phyloP scores from a whole-genome alignment of 441 rosid genomes.

The Gossypium davidsonii region DNA sequence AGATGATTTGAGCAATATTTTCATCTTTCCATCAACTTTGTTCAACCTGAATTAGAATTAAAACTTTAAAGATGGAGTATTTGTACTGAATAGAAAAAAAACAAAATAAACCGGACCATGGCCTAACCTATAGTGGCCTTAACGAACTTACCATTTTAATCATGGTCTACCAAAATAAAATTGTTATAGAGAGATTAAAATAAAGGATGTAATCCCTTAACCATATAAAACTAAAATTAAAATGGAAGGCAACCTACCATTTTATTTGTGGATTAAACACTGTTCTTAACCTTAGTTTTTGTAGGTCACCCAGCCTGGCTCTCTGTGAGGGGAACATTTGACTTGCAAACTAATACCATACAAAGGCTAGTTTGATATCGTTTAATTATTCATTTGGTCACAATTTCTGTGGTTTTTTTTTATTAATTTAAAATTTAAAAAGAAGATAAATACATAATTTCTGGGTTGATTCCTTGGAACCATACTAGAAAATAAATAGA shows the following conservation, averaged over 20 bases:
- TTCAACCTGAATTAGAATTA: no score
- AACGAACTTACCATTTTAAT: no score
- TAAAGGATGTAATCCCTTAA: not conserved
- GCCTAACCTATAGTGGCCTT: no score
- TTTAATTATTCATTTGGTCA: not conserved
- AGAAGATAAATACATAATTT: not conserved
- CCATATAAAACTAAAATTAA: not conserved
- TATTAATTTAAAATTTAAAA: not conserved
- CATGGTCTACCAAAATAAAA: no score
- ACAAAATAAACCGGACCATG: no score
- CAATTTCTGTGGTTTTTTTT: not conserved
- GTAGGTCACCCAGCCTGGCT: not conserved
- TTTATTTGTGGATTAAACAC: not conserved
- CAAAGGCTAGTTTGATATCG: not conserved
- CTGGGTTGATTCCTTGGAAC: not conserved
- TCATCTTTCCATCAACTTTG: no score
- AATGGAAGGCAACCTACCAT: constrained; percentile 20
- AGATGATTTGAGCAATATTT: no score
- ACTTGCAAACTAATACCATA: no score
- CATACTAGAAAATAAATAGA: not conserved
- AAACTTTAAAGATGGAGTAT: no score
- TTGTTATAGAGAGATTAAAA: no score
- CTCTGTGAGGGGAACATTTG: no score
- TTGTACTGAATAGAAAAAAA: no score
- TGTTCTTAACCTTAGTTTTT: constrained; percentile 2